Base-by-base conservation (phyloP, 139 green algal species). In the Mesostigma viride region DNA sequence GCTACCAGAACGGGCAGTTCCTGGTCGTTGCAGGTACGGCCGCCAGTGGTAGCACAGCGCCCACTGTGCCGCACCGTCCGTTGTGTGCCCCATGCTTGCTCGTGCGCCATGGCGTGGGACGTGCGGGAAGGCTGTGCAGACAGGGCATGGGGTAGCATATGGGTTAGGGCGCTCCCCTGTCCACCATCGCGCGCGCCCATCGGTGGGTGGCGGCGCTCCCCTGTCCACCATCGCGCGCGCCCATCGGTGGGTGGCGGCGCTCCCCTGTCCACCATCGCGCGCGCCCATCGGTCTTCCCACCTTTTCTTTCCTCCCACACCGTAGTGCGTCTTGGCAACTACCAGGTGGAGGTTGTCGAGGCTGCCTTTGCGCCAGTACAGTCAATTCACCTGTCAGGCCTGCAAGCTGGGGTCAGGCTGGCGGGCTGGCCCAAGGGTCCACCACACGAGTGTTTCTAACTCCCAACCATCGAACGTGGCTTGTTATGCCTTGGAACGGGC, bases 1-100 rank as follows among this genome's bases (percentile, higher is more conserved):
- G 81, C 1, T 97, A 81, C 66, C 11, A 62, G 1, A 58, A 78
- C 20, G 64, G 33, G 26, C 46, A 67, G 45, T 95, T 97, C 68
- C 69, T 82, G 30, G 71, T 94, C 4, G 73, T 78, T 26, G 75
- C 87, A 5, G 91, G 72, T 68, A 31, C 62, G 67, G 28, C n/a
- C n/a, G n/a, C n/a, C n/a, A n/a, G n/a, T n/a, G n/a, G n/a, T n/a
- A 22, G 34, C 59, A 3, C 11, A 68, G 11, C 45, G 3, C 26
- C 27, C 62, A 47, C 27, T 33, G 27, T 8, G 27, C 8, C 53
- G 33, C 3, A 17, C 11, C 4, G 20, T 8, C 8, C 14, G 34
- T 40, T 27, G 62, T 62, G 33, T 62, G 64, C 64, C 4, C n/a
- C 20, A 4, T 33, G 4, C 11, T 69, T 69, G 8, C 8, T 69